These are phyloP conservation scores for Musa schizocarpa DNA, from an alignment of 176 grass and related monocot species.

Conservation along the genomic window DNA sequence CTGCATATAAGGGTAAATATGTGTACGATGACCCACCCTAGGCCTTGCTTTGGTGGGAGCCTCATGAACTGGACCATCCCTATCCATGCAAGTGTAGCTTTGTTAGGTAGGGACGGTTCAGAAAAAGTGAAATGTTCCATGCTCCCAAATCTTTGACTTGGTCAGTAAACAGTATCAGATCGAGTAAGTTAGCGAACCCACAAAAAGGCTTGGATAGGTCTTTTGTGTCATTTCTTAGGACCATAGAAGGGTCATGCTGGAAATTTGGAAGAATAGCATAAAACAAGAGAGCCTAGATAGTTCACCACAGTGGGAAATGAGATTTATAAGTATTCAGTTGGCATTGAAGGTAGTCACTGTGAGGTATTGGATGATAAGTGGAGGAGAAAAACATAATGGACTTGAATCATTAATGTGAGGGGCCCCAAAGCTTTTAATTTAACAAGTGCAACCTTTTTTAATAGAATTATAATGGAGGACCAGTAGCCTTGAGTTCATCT, in stretches of 20 bases:
- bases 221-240: too few species aligned
- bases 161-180: background rate
- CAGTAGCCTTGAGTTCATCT: background rate
- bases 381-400: background rate
- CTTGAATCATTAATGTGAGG: background rate
- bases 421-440: background rate
- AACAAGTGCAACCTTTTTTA: background rate
- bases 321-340: too few species aligned
- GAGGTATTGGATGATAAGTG: too few species aligned
- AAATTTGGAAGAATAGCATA: background rate
- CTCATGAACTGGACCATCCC: too few species aligned
- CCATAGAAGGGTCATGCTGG: background rate
- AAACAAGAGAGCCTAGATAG: background rate
- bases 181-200: background rate
- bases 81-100: too few species aligned
- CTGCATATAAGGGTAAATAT: too few species aligned
- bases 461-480: background rate
- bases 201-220: background rate
- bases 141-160: too few species aligned
- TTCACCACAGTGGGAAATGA: background rate
- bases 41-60: too few species aligned
- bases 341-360: too few species aligned
- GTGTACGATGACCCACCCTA: too few species aligned
- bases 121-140: too few species aligned
- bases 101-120: too few species aligned